Conservation (phyloP, 192 early-diverging fungal genomes). For the Entophlyctis luteolus region DNA sequence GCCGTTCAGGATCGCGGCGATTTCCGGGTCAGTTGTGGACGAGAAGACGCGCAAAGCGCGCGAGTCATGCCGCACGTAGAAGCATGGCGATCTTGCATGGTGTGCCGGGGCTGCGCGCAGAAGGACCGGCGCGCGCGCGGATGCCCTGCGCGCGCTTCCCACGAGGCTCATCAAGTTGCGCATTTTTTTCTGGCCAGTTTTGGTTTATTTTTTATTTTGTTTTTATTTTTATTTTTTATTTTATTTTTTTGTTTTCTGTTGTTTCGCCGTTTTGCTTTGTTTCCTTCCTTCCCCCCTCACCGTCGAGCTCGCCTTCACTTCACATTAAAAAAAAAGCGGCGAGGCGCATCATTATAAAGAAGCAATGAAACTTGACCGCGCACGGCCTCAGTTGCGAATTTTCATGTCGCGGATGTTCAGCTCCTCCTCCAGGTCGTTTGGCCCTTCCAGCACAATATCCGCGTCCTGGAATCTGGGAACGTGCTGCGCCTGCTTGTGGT, state of each 20-base stretch:
- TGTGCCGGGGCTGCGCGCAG: too few species aligned
- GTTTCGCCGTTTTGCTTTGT: too few species aligned
- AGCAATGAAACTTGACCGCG: too few species aligned
- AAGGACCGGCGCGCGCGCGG: not conserved
- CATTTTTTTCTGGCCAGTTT: too few species aligned
- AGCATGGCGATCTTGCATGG: not conserved
- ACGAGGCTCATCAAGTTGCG: too few species aligned
- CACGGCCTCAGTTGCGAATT: too few species aligned
- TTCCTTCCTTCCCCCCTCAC: not conserved
- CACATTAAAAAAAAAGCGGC: too few species aligned
- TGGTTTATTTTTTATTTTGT: not conserved
- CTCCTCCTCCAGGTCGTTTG: conserved; percentile 26
- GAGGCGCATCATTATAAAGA: too few species aligned
- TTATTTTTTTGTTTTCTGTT: too few species aligned
- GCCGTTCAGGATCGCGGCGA: conserved; percentile 32
- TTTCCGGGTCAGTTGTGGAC: conserved; percentile 21
- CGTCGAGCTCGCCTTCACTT: too few species aligned
- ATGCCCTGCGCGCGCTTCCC: not conserved
- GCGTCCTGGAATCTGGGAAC: conserved; percentile 13
- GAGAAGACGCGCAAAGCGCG: too few species aligned
- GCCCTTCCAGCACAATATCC: conserved; percentile 21
- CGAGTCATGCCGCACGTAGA: not conserved
- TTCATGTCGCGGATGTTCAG: conserved; percentile 23
- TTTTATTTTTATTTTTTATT: not conserved
- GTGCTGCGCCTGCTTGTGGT: conserved; percentile 18